A percentile compares a stretch with the other conserved stretches of the same genome.
phyloP scores from a whole-genome alignment of 208 protist species.

The Trypanosoma platydactyli region DNA sequence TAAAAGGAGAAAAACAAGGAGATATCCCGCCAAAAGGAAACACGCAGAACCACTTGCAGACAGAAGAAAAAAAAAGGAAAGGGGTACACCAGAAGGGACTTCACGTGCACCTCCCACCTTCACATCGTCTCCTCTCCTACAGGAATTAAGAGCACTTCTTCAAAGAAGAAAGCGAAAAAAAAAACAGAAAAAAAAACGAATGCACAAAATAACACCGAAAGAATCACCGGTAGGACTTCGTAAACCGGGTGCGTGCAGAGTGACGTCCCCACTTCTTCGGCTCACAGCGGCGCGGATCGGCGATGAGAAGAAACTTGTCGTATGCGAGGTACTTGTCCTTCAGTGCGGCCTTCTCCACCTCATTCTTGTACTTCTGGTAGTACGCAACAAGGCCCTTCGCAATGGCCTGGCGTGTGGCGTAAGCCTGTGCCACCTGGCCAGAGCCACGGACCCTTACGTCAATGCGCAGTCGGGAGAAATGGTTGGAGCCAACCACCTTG shows the following conservation, averaged over 20 bases:
- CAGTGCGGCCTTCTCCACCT: constrained; percentile 97
- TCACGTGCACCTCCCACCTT: not conserved
- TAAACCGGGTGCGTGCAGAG: constrained; percentile 98
- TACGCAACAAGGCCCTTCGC: constrained; percentile 99
- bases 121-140: not conserved
- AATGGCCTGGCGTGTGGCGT: constrained; percentile 99
- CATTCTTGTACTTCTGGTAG: constrained; percentile 98
- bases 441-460: constrained; percentile 97
- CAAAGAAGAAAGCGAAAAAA: constrained; percentile 10
- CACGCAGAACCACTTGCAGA: not conserved
- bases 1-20: constrained; percentile 25
- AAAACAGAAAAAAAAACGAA: constrained; percentile 22
- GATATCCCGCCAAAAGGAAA: not conserved
- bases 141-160: not conserved
- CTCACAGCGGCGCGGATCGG: constrained; percentile 99
- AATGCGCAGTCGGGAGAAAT: constrained; percentile 97
- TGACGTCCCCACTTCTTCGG: constrained; percentile 99
- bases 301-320: constrained; percentile 99
- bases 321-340: constrained; percentile 97
- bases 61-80: constrained; percentile 16
- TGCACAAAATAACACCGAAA: constrained; percentile 4
- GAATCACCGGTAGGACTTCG: constrained; percentile 76
- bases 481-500: constrained; percentile 94
- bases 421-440: constrained; percentile 98
- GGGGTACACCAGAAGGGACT: not conserved